phyloP scores from a whole-genome alignment of 805 yeast genomes.

The Candida arabinofermentans region DNA sequence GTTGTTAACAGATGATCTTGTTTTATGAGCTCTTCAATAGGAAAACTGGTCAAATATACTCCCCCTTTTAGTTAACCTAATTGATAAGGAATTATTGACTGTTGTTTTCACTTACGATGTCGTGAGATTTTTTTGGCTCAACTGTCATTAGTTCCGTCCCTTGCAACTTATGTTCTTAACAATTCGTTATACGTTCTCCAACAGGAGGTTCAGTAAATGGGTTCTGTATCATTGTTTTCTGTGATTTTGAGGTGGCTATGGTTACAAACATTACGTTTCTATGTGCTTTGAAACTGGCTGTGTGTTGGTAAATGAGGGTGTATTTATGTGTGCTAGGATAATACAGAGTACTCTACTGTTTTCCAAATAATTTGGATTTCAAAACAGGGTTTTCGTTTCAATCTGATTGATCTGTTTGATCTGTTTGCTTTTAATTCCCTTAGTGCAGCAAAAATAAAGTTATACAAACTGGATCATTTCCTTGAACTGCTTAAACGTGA shows the following conservation, averaged over 20 bases:
- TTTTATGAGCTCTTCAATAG: slow-evolving; percentile 5
- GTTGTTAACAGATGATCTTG: background rate
- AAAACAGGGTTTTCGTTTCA: background rate
- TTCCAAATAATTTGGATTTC: background rate
- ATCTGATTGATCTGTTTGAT: background rate
- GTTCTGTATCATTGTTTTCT: too few species aligned
- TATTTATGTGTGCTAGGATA: too few species aligned
- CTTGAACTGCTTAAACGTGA: background rate
- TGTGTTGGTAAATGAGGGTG: too few species aligned
- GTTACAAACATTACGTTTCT: too few species aligned
- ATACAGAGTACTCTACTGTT: too few species aligned
- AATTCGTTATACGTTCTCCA: too few species aligned
- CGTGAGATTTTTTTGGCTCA: background rate
- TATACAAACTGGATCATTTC: slow-evolving; percentile 1
- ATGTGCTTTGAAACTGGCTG: too few species aligned
- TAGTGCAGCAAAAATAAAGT: background rate
- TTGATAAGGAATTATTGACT: background rate
- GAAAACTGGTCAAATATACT: slow-evolving; percentile 1
- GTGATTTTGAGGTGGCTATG: too few species aligned
- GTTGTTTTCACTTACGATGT: background rate
- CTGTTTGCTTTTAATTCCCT: slow-evolving; percentile 1
- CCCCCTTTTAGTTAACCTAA: background rate
- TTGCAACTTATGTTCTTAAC: background rate
- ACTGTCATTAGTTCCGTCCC: slow-evolving; percentile 1
- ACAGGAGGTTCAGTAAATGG: too few species aligned